These are phyloP conservation scores for Canna indica DNA, from an alignment of 176 grass and related monocot species.

Conservation along the genomic window DNA sequence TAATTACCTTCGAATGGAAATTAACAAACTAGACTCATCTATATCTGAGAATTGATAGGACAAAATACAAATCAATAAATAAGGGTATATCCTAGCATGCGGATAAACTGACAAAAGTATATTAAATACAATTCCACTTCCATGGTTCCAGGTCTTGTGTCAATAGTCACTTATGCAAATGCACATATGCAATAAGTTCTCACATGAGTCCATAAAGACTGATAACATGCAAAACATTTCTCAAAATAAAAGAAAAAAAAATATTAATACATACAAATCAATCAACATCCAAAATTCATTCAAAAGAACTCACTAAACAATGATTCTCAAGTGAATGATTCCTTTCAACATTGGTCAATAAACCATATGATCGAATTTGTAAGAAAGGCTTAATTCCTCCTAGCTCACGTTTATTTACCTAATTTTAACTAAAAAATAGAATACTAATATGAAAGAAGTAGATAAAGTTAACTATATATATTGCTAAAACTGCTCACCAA, in stretches of 20 bases:
- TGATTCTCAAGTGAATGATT: no score
- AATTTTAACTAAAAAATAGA: neutral
- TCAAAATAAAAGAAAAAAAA: neutral
- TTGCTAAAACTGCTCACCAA: conserved; percentile 52
- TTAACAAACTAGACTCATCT: neutral
- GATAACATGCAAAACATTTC: neutral
- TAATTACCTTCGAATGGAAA: neutral
- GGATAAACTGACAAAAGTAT: neutral
- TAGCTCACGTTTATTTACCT: no score
- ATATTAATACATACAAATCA: neutral
- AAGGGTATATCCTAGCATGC: neutral
- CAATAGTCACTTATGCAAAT: neutral
- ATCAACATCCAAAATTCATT: no score
- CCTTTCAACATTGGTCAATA: no score
- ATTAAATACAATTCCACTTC: neutral
- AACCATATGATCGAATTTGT: no score
- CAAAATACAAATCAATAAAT: neutral
- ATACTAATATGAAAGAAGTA: no score
- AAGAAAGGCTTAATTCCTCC: neutral
- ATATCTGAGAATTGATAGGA: neutral
- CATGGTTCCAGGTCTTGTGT: neutral
- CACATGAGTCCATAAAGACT: neutral
- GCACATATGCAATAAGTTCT: neutral
- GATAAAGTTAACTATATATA: conserved; percentile 2
- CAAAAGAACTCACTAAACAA: no score